phyloP scores from a whole-genome alignment of 371 early-diverging fungal species.

The Mortierella sp. region DNA sequence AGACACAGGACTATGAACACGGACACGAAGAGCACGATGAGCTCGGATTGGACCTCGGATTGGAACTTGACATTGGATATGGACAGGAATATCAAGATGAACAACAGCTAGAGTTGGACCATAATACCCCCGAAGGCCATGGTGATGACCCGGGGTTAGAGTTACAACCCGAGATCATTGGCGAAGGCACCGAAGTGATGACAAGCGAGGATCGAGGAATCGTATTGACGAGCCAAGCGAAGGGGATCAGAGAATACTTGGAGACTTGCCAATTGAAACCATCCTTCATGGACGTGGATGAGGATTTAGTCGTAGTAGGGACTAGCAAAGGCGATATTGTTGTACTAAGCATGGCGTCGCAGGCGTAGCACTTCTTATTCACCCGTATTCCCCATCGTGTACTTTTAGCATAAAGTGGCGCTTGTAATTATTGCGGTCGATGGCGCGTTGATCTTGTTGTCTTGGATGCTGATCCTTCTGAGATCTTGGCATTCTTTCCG shows the following conservation, averaged over 20 bases:
- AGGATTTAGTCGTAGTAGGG: slow-evolving; percentile 42
- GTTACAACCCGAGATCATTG: slow-evolving; percentile 4
- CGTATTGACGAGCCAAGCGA: slow-evolving; percentile 31
- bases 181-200: background rate
- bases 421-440: slow-evolving; percentile 3
- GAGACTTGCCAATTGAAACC: slow-evolving; percentile 44
- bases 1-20: too few species aligned
- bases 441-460: slow-evolving; percentile 6
- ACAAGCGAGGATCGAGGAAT: slow-evolving; percentile 21
- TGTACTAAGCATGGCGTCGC: slow-evolving; percentile 33
- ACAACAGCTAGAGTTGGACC: background rate
- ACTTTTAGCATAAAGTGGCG: background rate
- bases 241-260: slow-evolving; percentile 24
- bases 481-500: slow-evolving; percentile 11
- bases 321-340: slow-evolving; percentile 52
- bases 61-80: too few species aligned
- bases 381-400: too few species aligned
- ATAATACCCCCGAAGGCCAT: background rate
- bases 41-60: too few species aligned
- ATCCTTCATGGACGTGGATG: slow-evolving; percentile 54
- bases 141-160: background rate
- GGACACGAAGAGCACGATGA: too few species aligned
- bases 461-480: background rate
- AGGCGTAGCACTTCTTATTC: slow-evolving; percentile 5
- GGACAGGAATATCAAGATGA: background rate